These are phyloP conservation scores for Cymodocea nodosa DNA, from an alignment of 116 monocot genomes.

Conservation along the genomic window DNA sequence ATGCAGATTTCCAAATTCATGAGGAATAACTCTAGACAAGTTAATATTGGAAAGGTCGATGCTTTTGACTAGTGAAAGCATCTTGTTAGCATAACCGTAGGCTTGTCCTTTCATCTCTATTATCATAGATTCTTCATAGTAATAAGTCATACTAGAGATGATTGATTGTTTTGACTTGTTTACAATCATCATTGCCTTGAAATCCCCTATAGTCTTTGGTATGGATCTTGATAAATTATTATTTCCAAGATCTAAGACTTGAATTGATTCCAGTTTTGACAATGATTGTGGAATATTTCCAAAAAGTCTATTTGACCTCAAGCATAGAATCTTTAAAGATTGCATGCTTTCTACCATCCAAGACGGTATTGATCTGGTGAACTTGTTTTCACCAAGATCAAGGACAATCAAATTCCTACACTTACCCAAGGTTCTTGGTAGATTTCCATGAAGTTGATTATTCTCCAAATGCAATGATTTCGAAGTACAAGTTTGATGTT, in stretches of 20 bases:
- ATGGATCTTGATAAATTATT: constrained; percentile 22
- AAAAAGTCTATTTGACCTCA: constrained; percentile 13
- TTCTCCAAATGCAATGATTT: constrained; percentile 13
- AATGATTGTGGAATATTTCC: constrained; percentile 19
- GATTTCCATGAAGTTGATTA: constrained; percentile 14
- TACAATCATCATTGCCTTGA: constrained; percentile 12
- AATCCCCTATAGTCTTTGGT: constrained; percentile 6
- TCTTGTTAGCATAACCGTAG: not conserved
- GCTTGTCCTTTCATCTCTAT: constrained; percentile 9
- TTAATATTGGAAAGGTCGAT: constrained; percentile 36
- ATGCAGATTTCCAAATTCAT: constrained; percentile 11
- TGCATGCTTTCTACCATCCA: constrained; percentile 17
- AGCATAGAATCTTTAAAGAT: constrained; percentile 9
- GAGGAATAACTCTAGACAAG: constrained; percentile 26
- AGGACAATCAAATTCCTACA: constrained; percentile 11
- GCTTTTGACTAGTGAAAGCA: constrained; percentile 15
- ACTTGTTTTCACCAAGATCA: constrained; percentile 26
- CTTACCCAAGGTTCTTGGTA: constrained; percentile 11
- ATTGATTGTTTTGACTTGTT: too few relatives aligned
- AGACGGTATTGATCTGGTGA: constrained; percentile 14
- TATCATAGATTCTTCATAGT: constrained; percentile 7
- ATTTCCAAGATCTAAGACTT: constrained; percentile 22
- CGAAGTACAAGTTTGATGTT: too few relatives aligned
- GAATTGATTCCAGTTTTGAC: constrained; percentile 9
- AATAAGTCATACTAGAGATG: too few relatives aligned